Conservation (phyloP, 257 asterid genomes). For the Euphrasia confusa region DNA sequence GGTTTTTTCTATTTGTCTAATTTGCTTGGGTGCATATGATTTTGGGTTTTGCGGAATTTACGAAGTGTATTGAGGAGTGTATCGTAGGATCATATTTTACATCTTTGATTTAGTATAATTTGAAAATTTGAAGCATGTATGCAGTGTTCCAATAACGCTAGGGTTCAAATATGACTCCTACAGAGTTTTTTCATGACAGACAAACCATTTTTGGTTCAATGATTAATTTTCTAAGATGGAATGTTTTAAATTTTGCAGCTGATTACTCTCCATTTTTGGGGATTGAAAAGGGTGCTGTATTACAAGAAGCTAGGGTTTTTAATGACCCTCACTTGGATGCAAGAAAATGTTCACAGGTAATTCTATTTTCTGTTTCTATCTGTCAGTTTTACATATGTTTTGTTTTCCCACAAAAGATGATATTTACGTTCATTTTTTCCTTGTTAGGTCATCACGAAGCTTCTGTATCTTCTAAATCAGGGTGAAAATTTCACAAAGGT, state of each 20-base stretch:
- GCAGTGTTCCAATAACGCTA: neutral
- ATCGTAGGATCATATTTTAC: neutral
- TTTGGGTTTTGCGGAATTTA: constrained; percentile 4
- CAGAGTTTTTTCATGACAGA: constrained; percentile 14
- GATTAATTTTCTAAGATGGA: constrained; percentile 21
- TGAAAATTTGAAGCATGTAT: constrained; percentile 7
- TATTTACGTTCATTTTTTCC: constrained; percentile 11
- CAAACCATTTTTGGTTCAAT: neutral
- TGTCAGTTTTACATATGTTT: neutral
- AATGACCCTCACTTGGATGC: constrained; percentile 97
- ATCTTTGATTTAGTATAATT: neutral
- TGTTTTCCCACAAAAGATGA: constrained; percentile 15
- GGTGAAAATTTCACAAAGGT: constrained; percentile 89
- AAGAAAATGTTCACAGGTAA: constrained; percentile 92
- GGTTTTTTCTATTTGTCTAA: neutral
- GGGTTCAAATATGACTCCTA: neutral
- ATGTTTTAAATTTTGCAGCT: constrained; percentile 36
- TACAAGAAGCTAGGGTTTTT: constrained; percentile 98
- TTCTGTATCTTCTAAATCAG: constrained; percentile 93
- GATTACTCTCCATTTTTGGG: constrained; percentile 94
- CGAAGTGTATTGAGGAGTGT: constrained; percentile 6
- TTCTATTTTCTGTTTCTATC: constrained; percentile 12
- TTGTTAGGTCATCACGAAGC: constrained; percentile 90
- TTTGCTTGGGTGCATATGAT: constrained; percentile 5
- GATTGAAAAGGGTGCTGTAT: constrained; percentile 98